These are phyloP conservation scores for Phylloboletellus chloephorus DNA, from an alignment of 1,284 basidiomycete species.

Conservation along the genomic window DNA sequence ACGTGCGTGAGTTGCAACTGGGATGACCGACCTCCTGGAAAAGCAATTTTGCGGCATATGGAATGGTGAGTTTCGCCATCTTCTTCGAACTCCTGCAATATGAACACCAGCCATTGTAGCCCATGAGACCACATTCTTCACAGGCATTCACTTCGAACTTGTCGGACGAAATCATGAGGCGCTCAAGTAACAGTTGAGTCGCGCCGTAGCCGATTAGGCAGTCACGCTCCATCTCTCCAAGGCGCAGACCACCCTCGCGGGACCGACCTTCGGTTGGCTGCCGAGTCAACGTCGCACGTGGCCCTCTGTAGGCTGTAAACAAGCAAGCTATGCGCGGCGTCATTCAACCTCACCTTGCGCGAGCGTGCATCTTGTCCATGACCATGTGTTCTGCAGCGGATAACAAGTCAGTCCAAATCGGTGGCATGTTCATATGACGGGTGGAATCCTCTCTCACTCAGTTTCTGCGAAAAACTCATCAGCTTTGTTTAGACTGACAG, in stretches of 20 bases:
- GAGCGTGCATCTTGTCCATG: conserved; percentile 99
- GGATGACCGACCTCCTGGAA: conserved; percentile 82
- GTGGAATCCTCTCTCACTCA: conserved; percentile 49
- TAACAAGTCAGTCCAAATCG: conserved; percentile 22
- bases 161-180: conserved; percentile 97
- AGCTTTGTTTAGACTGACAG: conserved; percentile 7
- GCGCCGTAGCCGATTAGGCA: conserved; percentile 95
- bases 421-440: conserved; percentile 6
- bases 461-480: conserved; percentile 50
- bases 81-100: conserved; percentile 96
- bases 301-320: conserved; percentile 57
- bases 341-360: conserved; percentile 64
- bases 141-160: conserved; percentile 98
- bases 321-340: conserved; percentile 1
- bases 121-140: conserved; percentile 91
- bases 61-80: conserved; percentile 95
- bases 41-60: conserved; percentile 94
- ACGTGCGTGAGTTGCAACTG: neutral
- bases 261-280: conserved; percentile 99
- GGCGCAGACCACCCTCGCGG: conserved; percentile 91
- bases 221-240: conserved; percentile 99
- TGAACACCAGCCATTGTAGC: conserved; percentile 94
- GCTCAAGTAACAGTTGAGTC: conserved; percentile 91
- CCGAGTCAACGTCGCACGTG: conserved; percentile 92
- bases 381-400: conserved; percentile 81